A percentile compares a stretch with the other conserved stretches of the same genome.
These are phyloP conservation scores for Entrophospora sp. DNA, from an alignment of 192 early-diverging fungal species.

Conservation along the genomic window DNA sequence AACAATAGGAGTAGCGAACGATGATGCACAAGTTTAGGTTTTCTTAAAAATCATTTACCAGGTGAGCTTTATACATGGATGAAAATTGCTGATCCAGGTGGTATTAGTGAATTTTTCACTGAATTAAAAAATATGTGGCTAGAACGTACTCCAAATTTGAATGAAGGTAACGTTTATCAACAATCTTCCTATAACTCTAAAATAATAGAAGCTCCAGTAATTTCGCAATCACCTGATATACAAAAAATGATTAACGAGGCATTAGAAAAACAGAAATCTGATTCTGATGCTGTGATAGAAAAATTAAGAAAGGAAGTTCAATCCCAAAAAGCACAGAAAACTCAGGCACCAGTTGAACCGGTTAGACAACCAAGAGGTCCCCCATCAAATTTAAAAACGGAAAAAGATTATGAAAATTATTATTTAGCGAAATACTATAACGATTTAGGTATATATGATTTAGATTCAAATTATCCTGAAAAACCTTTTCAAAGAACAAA, in stretches of 20 bases:
- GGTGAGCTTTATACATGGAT: slow-evolving; percentile 1
- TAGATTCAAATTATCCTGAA: slow-evolving; percentile 8
- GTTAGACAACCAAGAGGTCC: not conserved
- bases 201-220: not conserved
- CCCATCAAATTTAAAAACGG: not conserved
- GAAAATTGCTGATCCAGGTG: not conserved
- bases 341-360: not conserved
- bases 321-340: not conserved
- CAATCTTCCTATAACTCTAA: not conserved
- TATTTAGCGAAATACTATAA: not conserved
- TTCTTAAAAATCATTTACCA: not conserved
- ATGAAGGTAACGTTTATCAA: slow-evolving; percentile 9
- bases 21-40: not conserved
- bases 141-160: slow-evolving; percentile 9
- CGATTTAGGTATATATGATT: slow-evolving; percentile 9
- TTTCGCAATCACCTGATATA: not conserved
- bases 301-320: not conserved
- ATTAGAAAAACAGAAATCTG: not conserved
- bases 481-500: slow-evolving; percentile 17
- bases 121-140: too few species aligned
- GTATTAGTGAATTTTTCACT: not conserved
- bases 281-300: not conserved
- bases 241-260: not conserved
- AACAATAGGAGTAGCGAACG: not conserved
- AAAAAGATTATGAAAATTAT: not conserved